Base-by-base conservation (phyloP, 2,329 filamentous ascomycete species). In the Talaromyces sp. region DNA sequence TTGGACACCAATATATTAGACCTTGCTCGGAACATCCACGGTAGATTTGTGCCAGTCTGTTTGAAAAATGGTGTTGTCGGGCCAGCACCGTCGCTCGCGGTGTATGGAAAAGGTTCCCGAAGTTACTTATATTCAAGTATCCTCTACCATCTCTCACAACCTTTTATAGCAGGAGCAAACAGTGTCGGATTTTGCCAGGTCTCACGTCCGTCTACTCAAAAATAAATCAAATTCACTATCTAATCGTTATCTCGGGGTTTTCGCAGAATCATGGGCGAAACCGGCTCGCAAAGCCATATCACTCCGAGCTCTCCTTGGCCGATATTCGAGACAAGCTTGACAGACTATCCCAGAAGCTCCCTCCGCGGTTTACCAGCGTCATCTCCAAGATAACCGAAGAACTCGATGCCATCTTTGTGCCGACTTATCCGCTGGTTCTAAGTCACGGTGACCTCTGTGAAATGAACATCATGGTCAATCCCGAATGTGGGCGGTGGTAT, bases 391-490 rank as follows among this genome's bases (percentile, higher is more conserved):
- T 64, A 41, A 43, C 19, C 43, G 56, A 55, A 41, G 61, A 62
- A 29, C 57, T 64, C n/a, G 60, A 58, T 19, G n/a, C 27, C n/a
- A 38, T 64, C 21, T 64, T 64, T 43, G n/a, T 31, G 1, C 32
- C 32, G 19, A 19, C 35, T 13, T 55, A 58, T 58, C 64, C 61
- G 1, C 60, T 63, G 10, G 61, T 60, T 55, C 52, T 66, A 24
- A 61, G n/a, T 9, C 63, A 63, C 19, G 58, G 41, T 43, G 64
- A 66, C 52, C 58, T 66, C 1, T 56, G 41, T 52, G 52, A 56
- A 54, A 63, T 62, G 53, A 64, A 63, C 59, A 51, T 63, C n/a
- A 54, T 64, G 11, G 56, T 63, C 35, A 46, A 64, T 52, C 53
- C 56, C 19, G 26, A 64, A 58, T n/a, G 17, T 9, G 11, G 43